These are phyloP conservation scores for Talaromyces borbonicus DNA, from an alignment of 495 filamentous ascomycete genomes.

Conservation along the genomic window DNA sequence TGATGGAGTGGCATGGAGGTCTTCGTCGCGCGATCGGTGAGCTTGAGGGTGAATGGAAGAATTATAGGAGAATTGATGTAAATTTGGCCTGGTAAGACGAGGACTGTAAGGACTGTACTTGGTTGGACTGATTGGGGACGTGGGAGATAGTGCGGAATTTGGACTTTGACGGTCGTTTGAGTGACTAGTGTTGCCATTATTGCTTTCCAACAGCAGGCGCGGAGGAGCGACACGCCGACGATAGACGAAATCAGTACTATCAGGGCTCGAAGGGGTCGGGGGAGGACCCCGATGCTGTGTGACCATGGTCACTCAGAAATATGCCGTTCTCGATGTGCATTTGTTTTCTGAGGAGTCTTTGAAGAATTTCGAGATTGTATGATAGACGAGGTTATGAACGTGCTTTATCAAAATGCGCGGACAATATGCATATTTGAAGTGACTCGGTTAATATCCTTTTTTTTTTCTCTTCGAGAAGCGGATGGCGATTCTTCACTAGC, in stretches of 20 bases:
- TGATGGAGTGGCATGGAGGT: not conserved
- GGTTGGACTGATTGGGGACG: constrained; percentile 20
- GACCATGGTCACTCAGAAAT: constrained; percentile 39
- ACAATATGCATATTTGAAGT: not conserved
- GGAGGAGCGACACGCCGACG: constrained; percentile 20
- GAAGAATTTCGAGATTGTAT: not conserved
- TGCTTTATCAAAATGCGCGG: constrained; percentile 1
- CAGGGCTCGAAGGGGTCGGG: constrained; percentile 25
- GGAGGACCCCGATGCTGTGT: constrained; percentile 35
- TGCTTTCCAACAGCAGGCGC: not conserved
- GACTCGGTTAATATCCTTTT: not conserved
- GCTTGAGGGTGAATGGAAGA: constrained; percentile 18
- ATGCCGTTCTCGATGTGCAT: constrained; percentile 37
- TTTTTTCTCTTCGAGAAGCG: not conserved
- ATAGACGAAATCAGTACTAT: constrained; percentile 25
- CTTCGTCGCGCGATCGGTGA: constrained; percentile 9
- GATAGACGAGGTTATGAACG: not conserved
- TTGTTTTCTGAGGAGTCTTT: constrained; percentile 19
- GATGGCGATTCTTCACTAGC: not conserved
- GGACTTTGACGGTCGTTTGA: constrained; percentile 13
- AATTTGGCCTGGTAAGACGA: constrained; percentile 11
- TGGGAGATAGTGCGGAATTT: constrained; percentile 17
- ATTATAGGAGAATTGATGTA: constrained; percentile 13
- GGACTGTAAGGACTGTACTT: constrained; percentile 15
- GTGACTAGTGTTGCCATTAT: constrained; percentile 12